Percentiles rank a stretch among this genome's conserved stretches.
Conservation (phyloP, 164 flowering plant genomes). For the Aristolochia californica region DNA sequence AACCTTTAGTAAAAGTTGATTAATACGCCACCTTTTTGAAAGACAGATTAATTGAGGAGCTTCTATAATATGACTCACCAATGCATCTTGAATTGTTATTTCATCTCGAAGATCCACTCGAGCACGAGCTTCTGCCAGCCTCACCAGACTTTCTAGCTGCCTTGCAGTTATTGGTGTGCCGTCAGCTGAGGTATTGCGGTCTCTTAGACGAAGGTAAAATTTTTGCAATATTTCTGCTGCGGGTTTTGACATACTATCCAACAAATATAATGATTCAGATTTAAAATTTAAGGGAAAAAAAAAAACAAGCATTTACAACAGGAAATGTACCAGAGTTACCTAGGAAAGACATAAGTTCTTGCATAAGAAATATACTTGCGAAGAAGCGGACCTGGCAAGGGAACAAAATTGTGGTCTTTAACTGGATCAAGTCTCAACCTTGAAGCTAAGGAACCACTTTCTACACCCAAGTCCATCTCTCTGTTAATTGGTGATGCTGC, state of each 20-base stretch:
- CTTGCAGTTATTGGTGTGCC: constrained; percentile 97
- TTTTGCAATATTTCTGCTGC: constrained; percentile 92
- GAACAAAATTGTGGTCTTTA: constrained; percentile 61
- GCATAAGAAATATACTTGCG: constrained; percentile 97
- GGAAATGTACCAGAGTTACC: constrained; percentile 28
- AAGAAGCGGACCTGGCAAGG: constrained; percentile 78
- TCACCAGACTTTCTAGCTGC: constrained; percentile 90
- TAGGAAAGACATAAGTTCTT: constrained; percentile 71
- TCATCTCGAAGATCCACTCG: constrained; percentile 87
- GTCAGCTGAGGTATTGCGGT: constrained; percentile 78
- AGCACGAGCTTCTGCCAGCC: constrained; percentile 97
- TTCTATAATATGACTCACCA: constrained; percentile 35
- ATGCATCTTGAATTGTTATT: constrained; percentile 89
- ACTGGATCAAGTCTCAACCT: constrained; percentile 66
- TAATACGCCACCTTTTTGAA: too few species aligned
- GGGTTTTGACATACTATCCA: constrained; percentile 69
- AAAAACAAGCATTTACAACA: background rate
- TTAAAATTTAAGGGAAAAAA: constrained; percentile 2
- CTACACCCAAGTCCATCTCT: constrained; percentile 23
- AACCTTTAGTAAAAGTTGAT: too few species aligned
- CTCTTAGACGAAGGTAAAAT: constrained; percentile 73
- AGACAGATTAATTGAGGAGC: background rate
- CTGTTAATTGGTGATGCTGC: constrained; percentile 31
- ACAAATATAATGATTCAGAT: background rate
- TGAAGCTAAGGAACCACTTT: constrained; percentile 58